Percentiles rank a stretch among this genome's conserved stretches.
These are phyloP conservation scores for Sarcodon sp. DNA, from an alignment of 768 basidiomycete genomes.

Conservation along the genomic window DNA sequence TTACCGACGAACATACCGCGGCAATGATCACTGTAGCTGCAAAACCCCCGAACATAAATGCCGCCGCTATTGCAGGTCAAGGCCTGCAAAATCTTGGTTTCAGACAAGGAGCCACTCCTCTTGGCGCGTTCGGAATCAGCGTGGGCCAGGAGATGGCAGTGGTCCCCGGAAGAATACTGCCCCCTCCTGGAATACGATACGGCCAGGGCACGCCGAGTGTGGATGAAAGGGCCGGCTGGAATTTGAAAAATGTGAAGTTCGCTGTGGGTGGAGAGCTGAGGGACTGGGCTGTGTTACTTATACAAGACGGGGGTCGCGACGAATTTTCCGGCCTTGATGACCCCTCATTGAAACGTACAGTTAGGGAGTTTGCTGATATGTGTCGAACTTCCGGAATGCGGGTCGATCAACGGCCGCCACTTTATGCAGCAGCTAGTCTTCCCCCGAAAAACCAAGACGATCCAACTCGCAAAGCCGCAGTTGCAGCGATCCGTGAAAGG, in stretches of 20 bases:
- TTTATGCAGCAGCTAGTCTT: constrained; percentile 27
- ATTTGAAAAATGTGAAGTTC: constrained; percentile 47
- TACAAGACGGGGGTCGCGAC: constrained; percentile 47
- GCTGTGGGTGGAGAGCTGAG: constrained; percentile 38
- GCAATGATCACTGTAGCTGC: constrained; percentile 37
- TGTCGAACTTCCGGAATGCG: constrained; percentile 53
- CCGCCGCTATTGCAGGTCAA: constrained; percentile 25
- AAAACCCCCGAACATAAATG: constrained; percentile 36
- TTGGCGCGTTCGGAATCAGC: constrained; percentile 30
- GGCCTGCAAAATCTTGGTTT: constrained; percentile 33
- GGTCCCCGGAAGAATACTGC: constrained; percentile 39
- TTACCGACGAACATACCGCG: constrained; percentile 40
- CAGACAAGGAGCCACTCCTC: constrained; percentile 14
- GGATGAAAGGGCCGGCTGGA: constrained; percentile 39
- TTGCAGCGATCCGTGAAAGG: constrained; percentile 26
- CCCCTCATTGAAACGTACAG: constrained; percentile 29
- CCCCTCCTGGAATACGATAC: constrained; percentile 29
- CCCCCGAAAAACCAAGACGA: constrained; percentile 40
- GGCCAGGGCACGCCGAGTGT: constrained; percentile 17
- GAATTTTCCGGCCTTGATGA: constrained; percentile 49
- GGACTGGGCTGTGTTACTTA: constrained; percentile 59
- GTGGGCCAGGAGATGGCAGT: constrained; percentile 39
- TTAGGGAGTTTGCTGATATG: constrained; percentile 47
- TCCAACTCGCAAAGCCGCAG: constrained; percentile 38
- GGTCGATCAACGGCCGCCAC: constrained; percentile 25